Conservation (phyloP, 2,329 filamentous ascomycete genomes). For the Talaromyces sp. region DNA sequence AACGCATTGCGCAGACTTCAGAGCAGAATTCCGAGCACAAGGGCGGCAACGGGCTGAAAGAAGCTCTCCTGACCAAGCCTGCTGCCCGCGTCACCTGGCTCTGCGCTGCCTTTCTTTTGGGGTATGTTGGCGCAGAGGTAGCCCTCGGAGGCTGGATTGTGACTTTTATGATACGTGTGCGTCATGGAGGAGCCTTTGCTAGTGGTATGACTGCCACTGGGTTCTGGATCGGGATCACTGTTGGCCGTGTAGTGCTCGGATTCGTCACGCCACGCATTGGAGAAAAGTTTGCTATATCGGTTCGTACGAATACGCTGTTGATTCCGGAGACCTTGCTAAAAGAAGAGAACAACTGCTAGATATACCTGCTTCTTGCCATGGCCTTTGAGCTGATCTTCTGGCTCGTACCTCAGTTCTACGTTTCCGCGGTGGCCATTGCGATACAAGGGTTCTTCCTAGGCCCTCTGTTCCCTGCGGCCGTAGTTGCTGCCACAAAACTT, state of each 20-base stretch:
- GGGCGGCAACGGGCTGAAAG: slow-evolving; percentile 5
- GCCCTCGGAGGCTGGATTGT: slow-evolving; percentile 75
- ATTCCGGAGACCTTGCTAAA: background rate
- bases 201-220: slow-evolving; percentile 71
- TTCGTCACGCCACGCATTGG: slow-evolving; percentile 66
- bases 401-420: slow-evolving; percentile 71
- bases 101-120: slow-evolving; percentile 64
- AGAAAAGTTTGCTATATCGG: slow-evolving; percentile 59
- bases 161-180: slow-evolving; percentile 77
- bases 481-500: slow-evolving; percentile 68
- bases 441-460: slow-evolving; percentile 75
- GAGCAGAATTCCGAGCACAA: slow-evolving; percentile 1
- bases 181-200: slow-evolving; percentile 62
- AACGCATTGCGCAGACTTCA: background rate
- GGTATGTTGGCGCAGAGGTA: slow-evolving; percentile 69
- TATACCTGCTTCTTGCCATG: slow-evolving; percentile 61
- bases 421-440: slow-evolving; percentile 64
- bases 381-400: slow-evolving; percentile 68
- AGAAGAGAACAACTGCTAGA: slow-evolving; percentile 11
- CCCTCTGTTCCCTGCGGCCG: slow-evolving; percentile 68
- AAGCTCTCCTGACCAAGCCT: slow-evolving; percentile 8
- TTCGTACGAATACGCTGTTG: slow-evolving; percentile 11
- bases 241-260: slow-evolving; percentile 66
- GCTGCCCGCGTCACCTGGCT: slow-evolving; percentile 57
- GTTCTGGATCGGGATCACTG: slow-evolving; percentile 77